Evolutionary conservation across 345 rosid species (phyloP), one percentile per base, ranked within the genome.

Genomic region (Mangifera indica): DNA sequence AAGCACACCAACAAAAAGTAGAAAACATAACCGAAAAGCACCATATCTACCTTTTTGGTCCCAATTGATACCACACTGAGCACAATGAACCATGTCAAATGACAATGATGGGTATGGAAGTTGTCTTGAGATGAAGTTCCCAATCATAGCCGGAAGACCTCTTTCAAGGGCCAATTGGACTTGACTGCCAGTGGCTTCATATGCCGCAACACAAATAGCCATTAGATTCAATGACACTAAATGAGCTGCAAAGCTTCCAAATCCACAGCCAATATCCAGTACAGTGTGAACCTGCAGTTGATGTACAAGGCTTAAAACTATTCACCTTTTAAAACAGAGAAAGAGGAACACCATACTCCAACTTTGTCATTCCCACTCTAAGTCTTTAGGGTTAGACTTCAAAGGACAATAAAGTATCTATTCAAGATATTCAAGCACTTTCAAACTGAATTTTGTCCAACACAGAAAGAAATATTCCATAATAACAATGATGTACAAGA

Each of bases 201-300:
- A 93, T 76, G 86, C 87, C 1, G 99, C 98, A 51, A 91, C 82
- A 80, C 99, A 93, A 66, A 95, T 75, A 78, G 92, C 75, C 98
- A 95, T 93, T 73, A 95, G 57, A 66, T 89, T 86, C 64, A 93
- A 73, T 9, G 98, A 91, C 64, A 91, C 85, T 71, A 95, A 74
- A 85, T 95, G 97, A 69, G 97, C 93, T 80, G 98, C 98, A 84
- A 93, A 93, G 81, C 97, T 93, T 70, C 98, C 98, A 85, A 91
- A 95, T 24, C 99, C 99, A 49, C 99, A 95, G 67, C 97, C 99
- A 62, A 95, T 91, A 78, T 95, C 99, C 61, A 95, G 81, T 40
- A 95, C 90, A 46, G 81, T 84, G 48, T 66, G 89, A 66, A 95
- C 91, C 99, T 95, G 80, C 54, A 80, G 61, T 61, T 52, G 37